These are phyloP conservation scores for Phytomonas sp. DNA, from an alignment of 208 protist species.

Conservation along the genomic window DNA sequence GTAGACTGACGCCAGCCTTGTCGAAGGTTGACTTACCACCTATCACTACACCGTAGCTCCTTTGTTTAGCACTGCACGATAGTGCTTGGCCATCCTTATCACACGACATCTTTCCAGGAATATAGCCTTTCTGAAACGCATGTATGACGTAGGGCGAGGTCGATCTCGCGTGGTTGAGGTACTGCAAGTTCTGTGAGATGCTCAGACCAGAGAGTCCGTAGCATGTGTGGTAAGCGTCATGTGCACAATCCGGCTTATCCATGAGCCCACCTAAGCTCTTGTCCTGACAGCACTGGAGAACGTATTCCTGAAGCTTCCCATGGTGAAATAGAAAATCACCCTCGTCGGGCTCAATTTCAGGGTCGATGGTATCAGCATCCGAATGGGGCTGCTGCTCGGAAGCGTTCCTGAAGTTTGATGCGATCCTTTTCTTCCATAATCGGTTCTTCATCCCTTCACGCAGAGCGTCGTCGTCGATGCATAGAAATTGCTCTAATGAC, in stretches of 20 bases:
- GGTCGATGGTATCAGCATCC: neutral
- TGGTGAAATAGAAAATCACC: constrained; percentile 77
- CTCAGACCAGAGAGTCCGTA: constrained; percentile 81
- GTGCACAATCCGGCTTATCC: constrained; percentile 73
- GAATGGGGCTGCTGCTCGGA: neutral
- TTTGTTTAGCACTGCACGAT: neutral
- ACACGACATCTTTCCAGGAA: constrained; percentile 20
- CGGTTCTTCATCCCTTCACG: constrained; percentile 7
- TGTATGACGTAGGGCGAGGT: constrained; percentile 20
- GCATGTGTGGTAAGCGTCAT: constrained; percentile 90
- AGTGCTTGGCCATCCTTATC: neutral
- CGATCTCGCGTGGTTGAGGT: constrained; percentile 20
- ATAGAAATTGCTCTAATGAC: constrained; percentile 29
- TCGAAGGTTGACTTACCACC: constrained; percentile 4
- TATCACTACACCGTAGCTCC: constrained; percentile 44
- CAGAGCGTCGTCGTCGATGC: constrained; percentile 16
- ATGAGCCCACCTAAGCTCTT: constrained; percentile 52
- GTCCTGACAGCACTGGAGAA: constrained; percentile 72
- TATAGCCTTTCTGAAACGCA: constrained; percentile 32
- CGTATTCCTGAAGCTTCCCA: constrained; percentile 62
- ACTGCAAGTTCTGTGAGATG: constrained; percentile 69
- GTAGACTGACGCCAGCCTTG: constrained; percentile 21
- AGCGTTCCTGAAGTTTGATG: constrained; percentile 11
- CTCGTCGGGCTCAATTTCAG: constrained; percentile 16
- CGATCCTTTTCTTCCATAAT: neutral